Base-by-base conservation (phyloP, 2,329 filamentous ascomycete genomes). In the Hymenoscyphus linearis region DNA sequence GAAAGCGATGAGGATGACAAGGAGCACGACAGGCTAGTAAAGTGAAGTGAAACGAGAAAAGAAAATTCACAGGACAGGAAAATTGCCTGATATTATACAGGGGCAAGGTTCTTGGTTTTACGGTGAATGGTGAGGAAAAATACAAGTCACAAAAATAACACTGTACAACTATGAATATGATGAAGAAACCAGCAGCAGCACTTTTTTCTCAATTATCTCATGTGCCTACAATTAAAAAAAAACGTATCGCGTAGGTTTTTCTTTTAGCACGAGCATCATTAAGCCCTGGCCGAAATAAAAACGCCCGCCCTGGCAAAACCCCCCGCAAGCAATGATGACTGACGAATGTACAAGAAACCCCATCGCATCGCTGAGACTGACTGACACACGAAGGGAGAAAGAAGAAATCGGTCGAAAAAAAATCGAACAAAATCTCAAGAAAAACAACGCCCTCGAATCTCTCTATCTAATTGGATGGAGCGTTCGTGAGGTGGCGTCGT, bases 11-110 rank as follows among this genome's bases (percentile, higher is more conserved):
- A 69, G 40, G 60, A 65, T 52, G 65, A 67, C 52, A 62, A 66
- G n/a, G 71, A 71, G 65, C 60, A 69, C 59, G 67, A 71, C 64
- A 71, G 69, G 67, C 68, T 73, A 61, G 69, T 73, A 31, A 70
- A 71, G 58, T 73, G 62, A 71, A 52, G 54, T 36, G 57, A 36
- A 34, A 55, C n/a, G 54, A 44, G 57, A 36, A 34, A 55, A 22
- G 44, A 47, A 54, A 31, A 61, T 25, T 26, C 4, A 22, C 2
- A 50, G 44, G 44, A 50, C 18, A 50, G n/a, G 40, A 50, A 50
- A 31, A 66, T 59, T 62, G 61, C 59, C n/a, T n/a, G n/a, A n/a
- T n/a, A n/a, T n/a, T n/a, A n/a, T n/a, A n/a, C n/a, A n/a, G 52
- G 58, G 67, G 62, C 65, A 64, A 62, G 60, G 59, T 60, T 57